Conservation (phyloP, 768 basidiomycete genomes). For the Trametes villosa region DNA sequence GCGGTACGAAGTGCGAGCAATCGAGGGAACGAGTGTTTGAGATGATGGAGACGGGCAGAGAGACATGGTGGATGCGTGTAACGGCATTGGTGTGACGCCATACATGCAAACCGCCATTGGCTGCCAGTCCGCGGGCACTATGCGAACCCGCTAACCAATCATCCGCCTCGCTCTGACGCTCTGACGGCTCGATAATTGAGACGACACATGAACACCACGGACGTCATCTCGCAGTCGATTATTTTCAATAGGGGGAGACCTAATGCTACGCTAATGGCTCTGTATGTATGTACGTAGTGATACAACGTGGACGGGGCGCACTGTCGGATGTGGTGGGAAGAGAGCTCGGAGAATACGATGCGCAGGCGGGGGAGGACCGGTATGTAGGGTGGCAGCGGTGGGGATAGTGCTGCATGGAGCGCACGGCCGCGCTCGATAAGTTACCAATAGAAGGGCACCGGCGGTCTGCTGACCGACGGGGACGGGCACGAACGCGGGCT, state of each 20-base stretch:
- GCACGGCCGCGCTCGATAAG: constrained; percentile 13
- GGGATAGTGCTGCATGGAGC: constrained; percentile 14
- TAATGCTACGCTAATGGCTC: constrained; percentile 19
- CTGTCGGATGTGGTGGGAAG: background rate
- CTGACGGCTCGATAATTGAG: background rate
- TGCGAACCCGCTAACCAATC: background rate
- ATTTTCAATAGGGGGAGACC: constrained; percentile 16
- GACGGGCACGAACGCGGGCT: constrained; percentile 13
- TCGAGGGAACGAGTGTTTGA: background rate
- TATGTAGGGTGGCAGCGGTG: background rate
- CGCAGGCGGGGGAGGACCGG: background rate
- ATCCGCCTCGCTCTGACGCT: background rate
- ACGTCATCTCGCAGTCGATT: constrained; percentile 4
- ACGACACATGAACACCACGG: background rate
- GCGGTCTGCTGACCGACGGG: constrained; percentile 19
- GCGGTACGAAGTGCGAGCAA: too few species aligned
- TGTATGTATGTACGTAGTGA: constrained; percentile 27
- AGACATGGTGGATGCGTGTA: background rate
- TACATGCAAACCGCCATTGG: constrained; percentile 5
- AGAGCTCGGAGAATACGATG: background rate
- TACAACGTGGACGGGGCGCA: constrained; percentile 14
- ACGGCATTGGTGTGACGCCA: constrained; percentile 5
- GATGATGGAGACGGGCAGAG: background rate
- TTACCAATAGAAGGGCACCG: constrained; percentile 4
- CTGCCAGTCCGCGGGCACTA: background rate